Evolutionary conservation across 352 stramenopile species (phyloP), one percentile per base, ranked within the genome.

Genomic region (Lagenidium sp.): DNA sequence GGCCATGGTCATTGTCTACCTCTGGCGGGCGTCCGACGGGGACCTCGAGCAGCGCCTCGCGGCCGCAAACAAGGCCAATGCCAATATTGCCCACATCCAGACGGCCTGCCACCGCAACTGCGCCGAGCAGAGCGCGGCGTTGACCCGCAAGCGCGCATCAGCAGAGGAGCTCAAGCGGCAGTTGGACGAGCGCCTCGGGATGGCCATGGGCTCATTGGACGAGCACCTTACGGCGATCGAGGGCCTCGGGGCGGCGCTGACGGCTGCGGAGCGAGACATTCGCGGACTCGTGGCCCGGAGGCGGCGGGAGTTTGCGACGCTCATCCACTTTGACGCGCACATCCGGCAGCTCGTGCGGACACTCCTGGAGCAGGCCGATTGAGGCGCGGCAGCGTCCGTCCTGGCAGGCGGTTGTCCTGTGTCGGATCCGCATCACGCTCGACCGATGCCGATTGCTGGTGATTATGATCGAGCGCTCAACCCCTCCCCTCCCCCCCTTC

Each of bases 1-100:
- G 6, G 67, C 72, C 2, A 52, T 64, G 50, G 41, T 82, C 2
- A 65, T 62, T 5, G 60, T 53, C 19, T 63, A 70, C 30, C 36
- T 52, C 15, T 68, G 56, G 55, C 36, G 29, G n/a, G 16, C 53
- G 15, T 24, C 43, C 5, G 30, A 8, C 2, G 7, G 34, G 12
- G 21, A 18, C 12, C 18, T 56, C 8, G 28, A 36, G 15, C 20
- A 42, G 3, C 30, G 36, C 2, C 8, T 46, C 2, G 15, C 4
- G 6, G 18, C 37, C 10, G n/a, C n/a, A n/a, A n/a, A n/a, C n/a
- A 2, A 8, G 8, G 19, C 15, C 16, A 28, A 25, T 1, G 26
- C 16, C 7, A 36, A 55, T 19, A 41, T 50, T 11, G 4, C 25
- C 3, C 34, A 38, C n/a, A 23, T 45, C 3, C 41, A 49, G 22